Evolutionary conservation across 139 green algal genomes (phyloP), one percentile per base, ranked within the genome.

Genomic region (Auxenochlorella protothecoides): DNA sequence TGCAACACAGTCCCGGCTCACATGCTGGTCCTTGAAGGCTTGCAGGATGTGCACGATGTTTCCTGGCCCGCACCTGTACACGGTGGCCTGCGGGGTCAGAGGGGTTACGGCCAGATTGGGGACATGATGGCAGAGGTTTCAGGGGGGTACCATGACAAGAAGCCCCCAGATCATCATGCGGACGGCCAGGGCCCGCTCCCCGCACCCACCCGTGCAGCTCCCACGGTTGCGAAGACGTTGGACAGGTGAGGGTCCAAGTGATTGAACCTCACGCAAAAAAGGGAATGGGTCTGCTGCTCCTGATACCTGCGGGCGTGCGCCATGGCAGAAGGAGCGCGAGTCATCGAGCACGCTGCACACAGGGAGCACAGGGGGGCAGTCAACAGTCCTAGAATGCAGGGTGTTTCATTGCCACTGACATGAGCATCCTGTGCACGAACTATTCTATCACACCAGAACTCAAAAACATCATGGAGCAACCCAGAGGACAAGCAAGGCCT

Each of bases 231-330:
- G 54, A 92, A 85, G 4, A 92, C 11, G 59, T 92, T 71, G 44
- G 73, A 72, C 68, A 89, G 74, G 2, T 51, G 6, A 3, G 62
- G 63, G 55, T 81, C 62, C 6, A 74, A 70, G 52, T 74, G 75
- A 66, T 91, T 91, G 78, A 89, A 92, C 53, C 78, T 61, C 7
- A 89, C 78, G 69, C 86, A 90, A 59, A 79, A 92, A 6, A 92
- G 71, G 4, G 86, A 77, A 44, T 81, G 55, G 4, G 51, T 53
- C 57, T 90, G 82, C 12, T 80, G 69, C 72, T 89, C 84, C 7
- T 80, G 66, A 4, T 86, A 52, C 53, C 80, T 90, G 80, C 13
- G 10, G 27, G 27, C 27, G 27, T 44, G 27, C 27, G 27, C 27
- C 27, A 44, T 0, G 27, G 27, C 27, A 44, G 27, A 44, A 44